Evolutionary conservation across 371 early-diverging fungal species (phyloP), one percentile per base, ranked within the genome.

Genomic region (Ordospora pajunii): DNA sequence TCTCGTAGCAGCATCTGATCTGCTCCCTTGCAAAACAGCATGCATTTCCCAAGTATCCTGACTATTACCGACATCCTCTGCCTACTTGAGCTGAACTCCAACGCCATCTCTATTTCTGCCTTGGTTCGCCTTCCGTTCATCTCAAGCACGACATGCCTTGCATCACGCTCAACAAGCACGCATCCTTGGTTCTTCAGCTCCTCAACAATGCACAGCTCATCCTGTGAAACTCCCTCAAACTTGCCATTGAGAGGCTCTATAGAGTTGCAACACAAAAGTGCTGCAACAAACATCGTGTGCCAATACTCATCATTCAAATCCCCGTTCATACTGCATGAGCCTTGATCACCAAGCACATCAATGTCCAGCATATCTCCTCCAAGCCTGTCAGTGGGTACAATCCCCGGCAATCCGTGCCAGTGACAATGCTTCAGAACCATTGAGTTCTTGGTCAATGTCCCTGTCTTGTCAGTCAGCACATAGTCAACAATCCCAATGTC

Each of bases 401-500:
- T 25, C 12, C 43, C 64, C 1, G 11, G 3, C 12, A 11, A 45
- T 11, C 54, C 53, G 11, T 49, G 22, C 11, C 79, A 21, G 54
- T 85, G 73, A 19, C 82, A 27, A 43, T 73, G 76, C 42, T 90
- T 90, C 82, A 94, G 92, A 76, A 90, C 89, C 96, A 95, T 95
- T 74, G 91, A 86, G 82, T 97, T 97, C 78, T 90, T 88, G n/a
- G 97, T 97, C 40, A 97, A 85, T 2, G 98, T 95, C 9, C 96
- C 96, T 42, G 97, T 97, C 85, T 95, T 96, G 86, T 96, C 95
- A 22, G 91, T 90, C 79, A 95, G 91, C 9, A 96, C 88, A 83
- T 93, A 95, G 78, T 92, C 91, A 58, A 95, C 90, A 80, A 92
- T 91, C 51, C 96, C 95, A 25, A 94, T 84, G 76, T 96, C 96